Evolutionary conservation across 106 monocot species (phyloP).

Genomic region (Cymbidium sinense): DNA sequence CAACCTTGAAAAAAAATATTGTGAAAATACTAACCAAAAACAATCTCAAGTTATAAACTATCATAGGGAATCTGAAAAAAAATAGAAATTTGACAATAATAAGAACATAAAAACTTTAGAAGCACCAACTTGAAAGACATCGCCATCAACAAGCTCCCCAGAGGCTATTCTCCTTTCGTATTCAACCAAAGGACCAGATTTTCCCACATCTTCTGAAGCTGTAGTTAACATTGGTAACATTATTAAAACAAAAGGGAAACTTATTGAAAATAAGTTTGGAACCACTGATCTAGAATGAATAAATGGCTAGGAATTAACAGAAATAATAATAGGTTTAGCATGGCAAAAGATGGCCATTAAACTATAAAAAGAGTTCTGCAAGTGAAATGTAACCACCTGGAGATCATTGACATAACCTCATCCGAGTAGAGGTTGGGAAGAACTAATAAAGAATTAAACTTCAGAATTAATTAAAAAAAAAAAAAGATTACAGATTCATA

Average conservation of each 20-base stretch:
- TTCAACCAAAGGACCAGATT: constrained; percentile 65
- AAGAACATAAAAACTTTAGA: neutral
- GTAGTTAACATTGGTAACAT: neutral
- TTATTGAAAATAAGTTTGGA: neutral
- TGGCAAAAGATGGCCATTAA: neutral
- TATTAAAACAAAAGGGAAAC: neutral
- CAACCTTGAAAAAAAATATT: constrained; percentile 31
- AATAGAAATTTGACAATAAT: neutral
- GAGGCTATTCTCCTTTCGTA: constrained; percentile 81
- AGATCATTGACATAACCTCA: neutral
- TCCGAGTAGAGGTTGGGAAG: neutral
- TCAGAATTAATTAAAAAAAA: neutral
- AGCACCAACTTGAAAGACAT: constrained; percentile 56
- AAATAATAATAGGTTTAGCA: neutral
- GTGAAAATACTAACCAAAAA: neutral
- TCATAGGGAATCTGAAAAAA: neutral
- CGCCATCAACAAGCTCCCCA: constrained; percentile 82
- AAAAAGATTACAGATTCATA: neutral
- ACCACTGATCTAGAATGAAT: neutral
- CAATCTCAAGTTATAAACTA: neutral
- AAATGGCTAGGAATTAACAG: neutral
- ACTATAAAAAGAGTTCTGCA: neutral
- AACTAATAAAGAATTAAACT: neutral
- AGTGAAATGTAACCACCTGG: too few species aligned
- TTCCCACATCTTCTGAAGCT: constrained; percentile 22